Evolutionary conservation across 1,284 basidiomycete species (phyloP).

Genomic region (Pterulicium gracile): DNA sequence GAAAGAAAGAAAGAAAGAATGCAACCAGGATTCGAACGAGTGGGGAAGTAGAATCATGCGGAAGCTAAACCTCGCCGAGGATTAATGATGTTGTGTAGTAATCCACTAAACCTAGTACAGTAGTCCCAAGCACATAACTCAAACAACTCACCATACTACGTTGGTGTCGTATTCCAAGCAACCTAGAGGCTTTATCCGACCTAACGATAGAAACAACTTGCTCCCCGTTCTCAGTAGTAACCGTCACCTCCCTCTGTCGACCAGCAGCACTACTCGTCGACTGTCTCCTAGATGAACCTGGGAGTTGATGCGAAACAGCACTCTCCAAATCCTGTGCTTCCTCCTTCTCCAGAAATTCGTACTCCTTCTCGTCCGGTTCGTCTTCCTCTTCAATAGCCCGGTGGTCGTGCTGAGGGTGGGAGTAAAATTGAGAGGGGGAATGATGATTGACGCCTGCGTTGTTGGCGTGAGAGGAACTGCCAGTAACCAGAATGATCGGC

Average conservation of each 20-base stretch:
- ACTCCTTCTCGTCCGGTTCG: neutral
- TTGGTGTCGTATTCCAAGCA: slow-evolving; percentile 63
- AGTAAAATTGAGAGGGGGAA: neutral
- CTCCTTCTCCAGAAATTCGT: no score
- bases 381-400: neutral
- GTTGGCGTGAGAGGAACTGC: slow-evolving; percentile 2
- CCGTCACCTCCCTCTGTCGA: no score
- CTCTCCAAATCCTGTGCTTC: no score
- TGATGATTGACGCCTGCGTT: neutral
- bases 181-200: slow-evolving; percentile 53
- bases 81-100: no score
- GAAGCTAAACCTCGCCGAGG: neutral
- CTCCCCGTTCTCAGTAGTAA: neutral
- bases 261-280: no score
- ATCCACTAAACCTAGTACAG: no score
- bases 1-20: neutral
- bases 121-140: no score
- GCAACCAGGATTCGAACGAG: neutral
- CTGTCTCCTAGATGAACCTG: no score
- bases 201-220: neutral
- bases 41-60: neutral
- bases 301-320: no score
- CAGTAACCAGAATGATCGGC: slow-evolving; percentile 9
- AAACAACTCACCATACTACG: slow-evolving; percentile 31
- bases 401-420: neutral